A percentile compares a stretch with the other conserved stretches of the same genome.
Conservation (phyloP, 2,329 filamentous ascomycete genomes). For the Pseudocercospora crystallina region DNA sequence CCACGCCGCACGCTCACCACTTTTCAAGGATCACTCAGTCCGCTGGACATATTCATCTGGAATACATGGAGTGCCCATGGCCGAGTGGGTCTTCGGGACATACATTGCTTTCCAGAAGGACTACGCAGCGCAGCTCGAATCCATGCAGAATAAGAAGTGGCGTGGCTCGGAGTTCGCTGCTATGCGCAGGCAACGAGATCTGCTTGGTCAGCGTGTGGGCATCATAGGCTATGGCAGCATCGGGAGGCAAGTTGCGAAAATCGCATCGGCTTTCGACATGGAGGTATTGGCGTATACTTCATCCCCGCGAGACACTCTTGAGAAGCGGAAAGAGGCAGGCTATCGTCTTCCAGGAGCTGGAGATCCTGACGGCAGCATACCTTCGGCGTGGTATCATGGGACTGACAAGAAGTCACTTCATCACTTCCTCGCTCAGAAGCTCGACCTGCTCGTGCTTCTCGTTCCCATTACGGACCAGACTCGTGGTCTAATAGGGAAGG, state of each 20-base stretch:
- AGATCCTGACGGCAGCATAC: conserved; percentile 55
- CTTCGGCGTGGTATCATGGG: conserved; percentile 56
- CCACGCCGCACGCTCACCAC: background rate
- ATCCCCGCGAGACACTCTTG: conserved; percentile 61
- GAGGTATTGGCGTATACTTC: conserved; percentile 71
- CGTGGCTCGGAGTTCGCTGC: background rate
- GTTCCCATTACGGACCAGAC: conserved; percentile 56
- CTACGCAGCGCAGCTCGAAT: background rate
- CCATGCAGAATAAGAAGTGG: background rate
- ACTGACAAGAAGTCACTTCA: conserved; percentile 51
- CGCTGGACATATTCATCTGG: conserved; percentile 1
- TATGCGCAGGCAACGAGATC: conserved; percentile 41
- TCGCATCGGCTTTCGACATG: conserved; percentile 54
- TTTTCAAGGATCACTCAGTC: conserved; percentile 1
- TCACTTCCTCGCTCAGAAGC: conserved; percentile 53
- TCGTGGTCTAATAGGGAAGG: conserved; percentile 49
- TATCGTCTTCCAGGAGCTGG: conserved; percentile 67
- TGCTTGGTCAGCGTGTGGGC: conserved; percentile 57
- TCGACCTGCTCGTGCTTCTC: conserved; percentile 56
- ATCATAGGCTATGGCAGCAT: conserved; percentile 62
- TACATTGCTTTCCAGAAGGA: conserved; percentile 1
- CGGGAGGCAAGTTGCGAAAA: conserved; percentile 50
- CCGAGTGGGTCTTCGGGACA: conserved; percentile 1
- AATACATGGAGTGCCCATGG: background rate
- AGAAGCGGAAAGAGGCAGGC: conserved; percentile 59